These are phyloP conservation scores for Phytophthora meadii DNA, from an alignment of 352 stramenopile genomes.

Conservation along the genomic window DNA sequence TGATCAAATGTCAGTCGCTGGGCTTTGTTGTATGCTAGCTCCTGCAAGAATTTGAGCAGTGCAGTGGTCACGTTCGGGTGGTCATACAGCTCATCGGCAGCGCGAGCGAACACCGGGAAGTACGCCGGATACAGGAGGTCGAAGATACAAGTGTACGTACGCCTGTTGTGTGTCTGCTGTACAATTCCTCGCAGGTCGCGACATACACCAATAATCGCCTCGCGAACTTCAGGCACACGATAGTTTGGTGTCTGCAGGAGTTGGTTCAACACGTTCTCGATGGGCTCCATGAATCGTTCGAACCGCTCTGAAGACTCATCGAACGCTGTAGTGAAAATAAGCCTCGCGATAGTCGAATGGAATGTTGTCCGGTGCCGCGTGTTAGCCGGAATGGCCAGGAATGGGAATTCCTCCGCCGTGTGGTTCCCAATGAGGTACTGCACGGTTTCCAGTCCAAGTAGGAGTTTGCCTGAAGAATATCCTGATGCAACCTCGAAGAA, in stretches of 20 bases:
- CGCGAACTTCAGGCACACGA: slow-evolving; percentile 75
- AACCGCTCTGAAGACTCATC: slow-evolving; percentile 95
- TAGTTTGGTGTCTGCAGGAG: slow-evolving; percentile 82
- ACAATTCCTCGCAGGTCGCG: slow-evolving; percentile 96
- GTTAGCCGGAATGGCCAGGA: slow-evolving; percentile 94
- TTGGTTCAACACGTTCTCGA: slow-evolving; percentile 85
- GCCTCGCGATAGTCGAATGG: slow-evolving; percentile 95
- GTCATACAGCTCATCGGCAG: slow-evolving; percentile 94
- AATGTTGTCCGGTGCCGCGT: slow-evolving; percentile 97
- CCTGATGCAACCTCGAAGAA: slow-evolving; percentile 98
- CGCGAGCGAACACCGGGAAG: slow-evolving; percentile 95
- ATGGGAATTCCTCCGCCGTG: slow-evolving; percentile 97
- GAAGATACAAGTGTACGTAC: slow-evolving; percentile 97
- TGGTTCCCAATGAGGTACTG: slow-evolving; percentile 97
- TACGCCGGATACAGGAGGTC: slow-evolving; percentile 98
- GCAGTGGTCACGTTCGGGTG: slow-evolving; percentile 95
- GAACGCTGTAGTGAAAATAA: slow-evolving; percentile 96
- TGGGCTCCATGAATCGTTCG: slow-evolving; percentile 97
- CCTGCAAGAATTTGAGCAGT: slow-evolving; percentile 97
- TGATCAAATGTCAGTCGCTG: slow-evolving; percentile 99
- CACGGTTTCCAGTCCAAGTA: slow-evolving; percentile 97
- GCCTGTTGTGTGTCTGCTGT: slow-evolving; percentile 96
- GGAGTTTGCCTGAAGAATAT: slow-evolving; percentile 97
- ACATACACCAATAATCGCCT: slow-evolving; percentile 96
- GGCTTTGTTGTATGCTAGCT: slow-evolving; percentile 95